Percentiles rank a stretch among this genome's conserved stretches.
Evolutionary conservation across 2,329 filamentous ascomycete genomes (phyloP).

Genomic region (Cadophora sp.): DNA sequence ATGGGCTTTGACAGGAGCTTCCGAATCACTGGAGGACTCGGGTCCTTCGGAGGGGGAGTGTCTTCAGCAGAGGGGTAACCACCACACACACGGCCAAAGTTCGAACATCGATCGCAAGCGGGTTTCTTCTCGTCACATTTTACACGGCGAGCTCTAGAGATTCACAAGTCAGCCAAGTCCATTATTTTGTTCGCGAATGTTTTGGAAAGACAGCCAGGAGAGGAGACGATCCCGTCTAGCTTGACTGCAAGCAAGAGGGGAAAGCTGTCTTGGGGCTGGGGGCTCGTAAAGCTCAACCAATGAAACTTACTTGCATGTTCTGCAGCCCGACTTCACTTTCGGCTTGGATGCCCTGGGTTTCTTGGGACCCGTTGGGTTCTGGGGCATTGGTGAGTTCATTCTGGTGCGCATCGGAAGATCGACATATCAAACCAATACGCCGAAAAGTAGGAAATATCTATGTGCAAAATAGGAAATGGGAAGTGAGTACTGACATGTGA

Average conservation of each 20-base stretch:
- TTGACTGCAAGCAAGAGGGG: not conserved
- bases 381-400: not conserved
- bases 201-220: too few species aligned
- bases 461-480: not conserved
- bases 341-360: constrained; percentile 38
- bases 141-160: constrained; percentile 27
- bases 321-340: constrained; percentile 70
- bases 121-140: constrained; percentile 39
- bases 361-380: constrained; percentile 17
- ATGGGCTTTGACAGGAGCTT: constrained; percentile 25
- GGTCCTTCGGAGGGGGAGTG: constrained; percentile 18
- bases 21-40: constrained; percentile 1
- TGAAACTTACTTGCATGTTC: constrained; percentile 64
- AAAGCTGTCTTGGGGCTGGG: not conserved
- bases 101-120: constrained; percentile 34
- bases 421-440: not conserved
- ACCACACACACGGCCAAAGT: constrained; percentile 38
- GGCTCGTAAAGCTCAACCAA: not conserved
- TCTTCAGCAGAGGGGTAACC: constrained; percentile 32
- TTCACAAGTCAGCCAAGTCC: not conserved
- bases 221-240: not conserved
- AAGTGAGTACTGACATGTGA: not conserved
- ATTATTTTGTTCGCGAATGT: too few species aligned
- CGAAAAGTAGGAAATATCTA: not conserved
- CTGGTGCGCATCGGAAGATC: not conserved